Evolutionary conservation across 2,329 filamentous ascomycete species (phyloP), one percentile per base, ranked within the genome.

Genomic region (Aspergillus aculeatus): DNA sequence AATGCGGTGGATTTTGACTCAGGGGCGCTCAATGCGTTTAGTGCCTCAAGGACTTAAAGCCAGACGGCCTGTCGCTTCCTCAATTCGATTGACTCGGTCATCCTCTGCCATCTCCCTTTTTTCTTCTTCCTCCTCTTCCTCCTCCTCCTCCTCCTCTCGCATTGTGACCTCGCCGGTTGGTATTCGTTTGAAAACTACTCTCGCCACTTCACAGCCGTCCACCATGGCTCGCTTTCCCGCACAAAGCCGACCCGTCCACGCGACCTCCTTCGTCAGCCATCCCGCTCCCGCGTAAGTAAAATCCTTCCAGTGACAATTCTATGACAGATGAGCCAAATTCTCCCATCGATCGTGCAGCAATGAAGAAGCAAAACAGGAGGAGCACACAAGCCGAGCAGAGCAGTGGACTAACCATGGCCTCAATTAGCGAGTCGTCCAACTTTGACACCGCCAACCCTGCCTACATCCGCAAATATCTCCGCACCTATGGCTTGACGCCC

Each of bases 391-490:
- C 7, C 6, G 38, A 44, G 14, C 38, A 44, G n/a, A 16, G 16
- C 38, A 44, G 38, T 16, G 38, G 21, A 44, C 63, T 64, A 58
- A 67, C 44, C 7, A 50, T 21, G 32, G 47, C n/a, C 21, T 41
- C 23, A 10, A 55, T 31, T 62, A 78, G 77, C 61, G 76, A 78
- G 10, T 73, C 38, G 14, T 44, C 75, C 50, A 79, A 80, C 67
- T 81, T 76, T 62, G 80, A 82, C 63, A 82, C 80, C 51, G 78
- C 80, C 61, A 79, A 81, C 66, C 79, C 80, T 41, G 68, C 77
- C 49, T 78, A 81, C 58, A 80, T 81, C 50, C 80, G 80, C 72
- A 82, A 80, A 66, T 82, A 81, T 69, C 76, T 82, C 61, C 78
- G 78, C 64, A 81, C 80, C 19, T 81, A 82, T 66, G 80, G 80